Base-by-base conservation (phyloP, 2,329 filamentous ascomycete genomes). In the Didymella glomerata region DNA sequence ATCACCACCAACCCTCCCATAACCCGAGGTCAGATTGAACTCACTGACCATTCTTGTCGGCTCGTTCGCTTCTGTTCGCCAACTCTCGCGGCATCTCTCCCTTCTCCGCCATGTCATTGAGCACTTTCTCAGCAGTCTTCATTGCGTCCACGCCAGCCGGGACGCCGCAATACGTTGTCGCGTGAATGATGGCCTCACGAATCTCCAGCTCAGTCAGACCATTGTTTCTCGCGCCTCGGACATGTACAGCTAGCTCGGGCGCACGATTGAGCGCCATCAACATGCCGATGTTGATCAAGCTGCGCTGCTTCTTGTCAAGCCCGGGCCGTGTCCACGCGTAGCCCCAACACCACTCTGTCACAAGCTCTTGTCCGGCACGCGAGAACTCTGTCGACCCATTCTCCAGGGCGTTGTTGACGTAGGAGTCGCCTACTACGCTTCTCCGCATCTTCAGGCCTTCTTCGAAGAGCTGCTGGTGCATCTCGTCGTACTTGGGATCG, bases 331-430 rank as follows among this genome's bases (percentile, higher is more conserved):
- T 84, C 87, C 87, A 90, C 25, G 84, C 82, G 58, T 82, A 82
- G 14, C 86, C 87, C 87, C 87, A 90, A 76, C 84, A 85, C 71
- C 81, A 85, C 75, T 89, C 86, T 0, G 86, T 88, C 1, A 88
- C 83, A 36, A 88, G 79, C 64, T 89, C 84, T 73, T 89, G 87
- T 65, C 85, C 84, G 0, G 87, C 84, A 38, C 79, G 77, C 1
- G 85, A 80, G 73, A 88, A 90, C n/a, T 85, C 82, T 10, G 82
- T 84, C 0, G 84, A 81, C 3, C 83, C 84, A 54, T 83, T 83
- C n/a, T 78, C 77, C 10, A 88, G 78, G 1, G 86, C 82, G 4
- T 77, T 78, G 67, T 87, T 81, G 54, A 89, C 87, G 65, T 88
- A 88, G 38, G 80, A 79, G 54, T 86, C 79, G n/a, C 87, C 87